A percentile compares a stretch with the other conserved stretches of the same genome.
Evolutionary conservation across 2,329 filamentous ascomycete genomes (phyloP).

Genomic region (Neonectria ditissima): DNA sequence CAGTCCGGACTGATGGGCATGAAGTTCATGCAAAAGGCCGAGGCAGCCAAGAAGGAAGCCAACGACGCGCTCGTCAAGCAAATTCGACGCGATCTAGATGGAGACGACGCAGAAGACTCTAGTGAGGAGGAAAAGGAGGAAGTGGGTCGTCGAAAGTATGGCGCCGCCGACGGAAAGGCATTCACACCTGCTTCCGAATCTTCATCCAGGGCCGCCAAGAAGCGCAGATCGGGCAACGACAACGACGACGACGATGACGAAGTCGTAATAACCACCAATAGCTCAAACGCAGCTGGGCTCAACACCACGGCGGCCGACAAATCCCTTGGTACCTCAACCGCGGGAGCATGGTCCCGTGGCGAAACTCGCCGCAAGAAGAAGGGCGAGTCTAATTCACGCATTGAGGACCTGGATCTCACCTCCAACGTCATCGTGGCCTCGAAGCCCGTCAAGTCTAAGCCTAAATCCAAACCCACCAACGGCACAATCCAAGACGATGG

Average conservation of each 20-base stretch:
- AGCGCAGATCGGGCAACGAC: constrained; percentile 43
- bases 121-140: constrained; percentile 65
- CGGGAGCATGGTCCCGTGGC: constrained; percentile 57
- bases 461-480: constrained; percentile 36
- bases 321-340: constrained; percentile 42
- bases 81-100: constrained; percentile 79
- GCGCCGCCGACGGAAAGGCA: constrained; percentile 56
- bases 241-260: constrained; percentile 45
- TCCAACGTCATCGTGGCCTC: constrained; percentile 50
- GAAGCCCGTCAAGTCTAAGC: constrained; percentile 46
- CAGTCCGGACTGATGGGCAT: constrained; percentile 81
- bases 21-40: constrained; percentile 95
- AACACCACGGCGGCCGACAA: constrained; percentile 32
- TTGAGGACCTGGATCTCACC: constrained; percentile 56
- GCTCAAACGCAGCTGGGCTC: constrained; percentile 33
- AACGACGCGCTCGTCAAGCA: constrained; percentile 82
- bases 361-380: constrained; percentile 55
- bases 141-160: constrained; percentile 78
- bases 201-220: constrained; percentile 45
- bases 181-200: constrained; percentile 49
- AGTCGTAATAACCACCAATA: constrained; percentile 44
- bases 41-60: constrained; percentile 78
- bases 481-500: constrained; percentile 46
- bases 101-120: constrained; percentile 63
- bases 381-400: constrained; percentile 45